Conservation (phyloP, 2,329 filamentous ascomycete species). For the Fusarium sacchari region DNA sequence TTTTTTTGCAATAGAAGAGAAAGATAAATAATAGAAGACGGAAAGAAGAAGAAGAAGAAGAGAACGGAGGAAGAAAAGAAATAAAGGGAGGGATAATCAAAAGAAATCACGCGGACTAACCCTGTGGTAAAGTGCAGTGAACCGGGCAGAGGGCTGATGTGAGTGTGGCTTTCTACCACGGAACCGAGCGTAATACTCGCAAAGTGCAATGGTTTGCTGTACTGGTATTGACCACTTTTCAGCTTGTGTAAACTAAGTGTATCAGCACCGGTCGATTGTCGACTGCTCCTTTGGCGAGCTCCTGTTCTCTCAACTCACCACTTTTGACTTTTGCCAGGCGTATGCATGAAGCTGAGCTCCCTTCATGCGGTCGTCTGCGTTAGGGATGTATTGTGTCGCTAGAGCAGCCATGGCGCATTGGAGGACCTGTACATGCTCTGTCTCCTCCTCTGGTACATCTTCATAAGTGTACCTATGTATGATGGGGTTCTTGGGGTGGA, state of each 20-base stretch:
- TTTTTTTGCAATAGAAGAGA: conserved; percentile 39
- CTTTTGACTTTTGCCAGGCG: conserved; percentile 60
- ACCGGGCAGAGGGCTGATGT: conserved; percentile 59
- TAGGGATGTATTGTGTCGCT: conserved; percentile 61
- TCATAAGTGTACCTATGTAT: conserved; percentile 61
- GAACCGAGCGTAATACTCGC: conserved; percentile 66
- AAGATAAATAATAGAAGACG: conserved; percentile 26
- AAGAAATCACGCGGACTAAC: conserved; percentile 55
- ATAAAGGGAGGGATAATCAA: conserved; percentile 5
- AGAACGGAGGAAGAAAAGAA: background rate
- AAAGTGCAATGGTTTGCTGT: conserved; percentile 65
- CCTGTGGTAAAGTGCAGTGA: conserved; percentile 63
- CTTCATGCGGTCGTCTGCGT: conserved; percentile 60
- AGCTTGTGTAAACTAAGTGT: conserved; percentile 51
- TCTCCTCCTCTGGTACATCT: conserved; percentile 41
- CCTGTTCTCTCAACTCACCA: conserved; percentile 54
- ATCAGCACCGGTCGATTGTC: conserved; percentile 27
- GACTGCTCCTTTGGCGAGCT: background rate
- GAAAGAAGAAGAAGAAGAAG: background rate
- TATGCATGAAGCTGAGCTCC: conserved; percentile 62
- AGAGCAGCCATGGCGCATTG: conserved; percentile 67
- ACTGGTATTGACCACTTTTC: conserved; percentile 59
- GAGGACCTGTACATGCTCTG: conserved; percentile 56
- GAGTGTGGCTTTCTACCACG: conserved; percentile 60
- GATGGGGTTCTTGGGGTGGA: conserved; percentile 60